These are phyloP conservation scores for Pulveroboletus ravenelii DNA, from an alignment of 768 basidiomycete species.

Conservation along the genomic window DNA sequence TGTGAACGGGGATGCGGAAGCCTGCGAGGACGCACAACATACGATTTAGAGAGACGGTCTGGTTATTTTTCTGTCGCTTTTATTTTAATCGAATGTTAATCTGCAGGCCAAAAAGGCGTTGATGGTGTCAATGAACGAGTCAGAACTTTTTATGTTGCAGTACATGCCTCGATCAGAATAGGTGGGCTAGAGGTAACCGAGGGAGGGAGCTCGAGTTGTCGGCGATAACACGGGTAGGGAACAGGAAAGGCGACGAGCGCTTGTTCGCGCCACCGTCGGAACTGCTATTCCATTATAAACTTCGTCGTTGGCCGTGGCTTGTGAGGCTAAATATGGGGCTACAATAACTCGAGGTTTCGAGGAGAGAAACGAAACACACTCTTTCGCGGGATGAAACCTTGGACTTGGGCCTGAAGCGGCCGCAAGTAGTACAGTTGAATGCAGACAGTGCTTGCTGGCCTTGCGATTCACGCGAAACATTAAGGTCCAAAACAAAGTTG, in stretches of 20 bases:
- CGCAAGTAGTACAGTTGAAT: background rate
- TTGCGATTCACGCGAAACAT: no score
- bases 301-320: no score
- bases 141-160: background rate
- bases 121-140: background rate
- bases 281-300: background rate
- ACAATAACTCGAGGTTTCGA: background rate
- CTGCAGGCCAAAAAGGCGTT: background rate
- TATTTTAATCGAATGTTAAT: background rate
- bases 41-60: background rate
- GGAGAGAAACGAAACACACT: background rate
- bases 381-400: background rate
- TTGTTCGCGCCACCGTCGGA: background rate
- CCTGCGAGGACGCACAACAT: background rate
- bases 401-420: background rate
- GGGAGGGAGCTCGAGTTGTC: no score
- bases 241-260: constrained; percentile 5
- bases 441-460: background rate
- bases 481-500: no score
- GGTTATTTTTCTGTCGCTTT: background rate
- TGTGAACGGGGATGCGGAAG: background rate
- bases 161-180: background rate
- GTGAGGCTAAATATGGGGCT: background rate
- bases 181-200: background rate
- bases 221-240: background rate